A percentile compares a stretch with the other conserved stretches of the same genome.
phyloP scores from a whole-genome alignment of 2,329 filamentous ascomycete species.

The Aspergillus floridensis region DNA sequence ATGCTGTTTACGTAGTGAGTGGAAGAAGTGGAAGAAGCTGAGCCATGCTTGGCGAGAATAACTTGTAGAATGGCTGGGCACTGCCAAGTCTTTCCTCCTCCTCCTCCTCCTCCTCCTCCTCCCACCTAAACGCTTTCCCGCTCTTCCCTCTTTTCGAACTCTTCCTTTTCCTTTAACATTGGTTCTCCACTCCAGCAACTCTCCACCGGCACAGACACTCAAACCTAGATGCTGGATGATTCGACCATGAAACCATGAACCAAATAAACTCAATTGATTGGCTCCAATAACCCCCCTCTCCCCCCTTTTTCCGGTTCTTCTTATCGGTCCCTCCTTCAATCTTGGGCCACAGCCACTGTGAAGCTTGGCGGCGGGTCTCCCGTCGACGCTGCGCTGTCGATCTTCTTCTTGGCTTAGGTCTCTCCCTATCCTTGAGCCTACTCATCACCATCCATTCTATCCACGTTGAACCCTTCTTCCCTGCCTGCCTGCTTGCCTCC shows the following conservation, averaged over 20 bases:
- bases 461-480: not conserved
- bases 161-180: not conserved
- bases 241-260: not conserved
- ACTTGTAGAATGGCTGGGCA: not conserved
- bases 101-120: not conserved
- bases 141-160: not conserved
- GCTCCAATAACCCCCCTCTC: not conserved
- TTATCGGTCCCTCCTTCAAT: constrained; percentile 1
- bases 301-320: constrained; percentile 3
- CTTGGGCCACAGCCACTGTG: constrained; percentile 22
- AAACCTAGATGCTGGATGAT: not conserved
- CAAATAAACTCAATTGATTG: not conserved
- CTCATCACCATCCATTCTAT: too few relatives aligned
- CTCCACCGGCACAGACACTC: not conserved
- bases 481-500: constrained; percentile 1
- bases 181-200: not conserved
- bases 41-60: constrained; percentile 5
- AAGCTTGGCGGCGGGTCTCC: constrained; percentile 34
- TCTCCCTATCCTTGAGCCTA: not conserved
- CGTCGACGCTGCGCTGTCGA: constrained; percentile 30
- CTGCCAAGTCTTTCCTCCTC: not conserved
- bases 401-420: constrained; percentile 26
- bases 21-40: not conserved
- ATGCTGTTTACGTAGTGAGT: not conserved
- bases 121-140: not conserved